Evolutionary conservation across 768 basidiomycete genomes (phyloP).

Genomic region (Lactarius akahatsu): DNA sequence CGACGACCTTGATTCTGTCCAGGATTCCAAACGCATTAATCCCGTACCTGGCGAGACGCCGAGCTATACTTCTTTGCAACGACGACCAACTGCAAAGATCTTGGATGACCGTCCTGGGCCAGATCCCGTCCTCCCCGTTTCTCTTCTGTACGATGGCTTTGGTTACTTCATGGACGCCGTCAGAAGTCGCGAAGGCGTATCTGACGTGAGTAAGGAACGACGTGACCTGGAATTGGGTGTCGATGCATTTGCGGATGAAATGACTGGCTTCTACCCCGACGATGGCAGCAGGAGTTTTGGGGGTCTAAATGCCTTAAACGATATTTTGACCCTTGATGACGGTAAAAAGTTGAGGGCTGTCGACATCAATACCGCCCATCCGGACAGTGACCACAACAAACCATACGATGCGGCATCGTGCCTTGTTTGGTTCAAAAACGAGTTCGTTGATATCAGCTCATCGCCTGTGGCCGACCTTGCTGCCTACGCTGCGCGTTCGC

Average conservation of each 20-base stretch:
- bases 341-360: not conserved
- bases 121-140: not conserved
- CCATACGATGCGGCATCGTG: not conserved
- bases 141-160: not conserved
- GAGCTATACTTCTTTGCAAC: not conserved
- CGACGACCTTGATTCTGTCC: not conserved
- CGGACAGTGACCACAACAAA: not conserved
- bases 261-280: not conserved
- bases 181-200: not conserved
- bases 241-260: not conserved
- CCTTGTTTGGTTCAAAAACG: not conserved
- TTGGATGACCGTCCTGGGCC: not conserved
- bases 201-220: not conserved
- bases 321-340: not conserved
- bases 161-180: not conserved
- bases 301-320: not conserved
- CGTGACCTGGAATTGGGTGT: not conserved
- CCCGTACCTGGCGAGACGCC: not conserved
- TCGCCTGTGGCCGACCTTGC: not conserved
- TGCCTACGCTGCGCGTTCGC: not conserved
- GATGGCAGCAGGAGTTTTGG: not conserved
- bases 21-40: not conserved
- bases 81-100: not conserved
- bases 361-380: not conserved
- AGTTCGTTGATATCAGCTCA: not conserved